Evolutionary conservation across 2,329 filamentous ascomycete genomes (phyloP).

Genomic region (Ascocoryne sarcoides): DNA sequence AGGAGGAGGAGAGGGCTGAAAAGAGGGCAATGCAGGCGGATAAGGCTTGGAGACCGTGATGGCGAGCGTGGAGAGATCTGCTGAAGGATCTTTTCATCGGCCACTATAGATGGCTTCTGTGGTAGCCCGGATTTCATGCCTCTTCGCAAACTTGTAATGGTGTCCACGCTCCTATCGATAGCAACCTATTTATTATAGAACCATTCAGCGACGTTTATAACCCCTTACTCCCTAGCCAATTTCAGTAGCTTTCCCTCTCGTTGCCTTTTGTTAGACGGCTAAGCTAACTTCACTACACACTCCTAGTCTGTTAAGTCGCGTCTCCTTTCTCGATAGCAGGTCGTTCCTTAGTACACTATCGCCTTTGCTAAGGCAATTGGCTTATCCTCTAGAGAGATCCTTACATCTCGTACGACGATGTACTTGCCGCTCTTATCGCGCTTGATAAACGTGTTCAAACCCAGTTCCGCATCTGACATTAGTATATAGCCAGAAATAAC

Average conservation of each 20-base stretch:
- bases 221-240: slow-evolving; percentile 19
- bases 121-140: slow-evolving; percentile 20
- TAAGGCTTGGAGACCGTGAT: too few species aligned
- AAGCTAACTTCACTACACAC: slow-evolving; percentile 29
- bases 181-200: slow-evolving; percentile 23
- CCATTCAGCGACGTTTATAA: slow-evolving; percentile 23
- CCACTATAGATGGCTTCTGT: slow-evolving; percentile 15
- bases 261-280: slow-evolving; percentile 24
- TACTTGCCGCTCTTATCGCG: slow-evolving; percentile 13
- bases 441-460: slow-evolving; percentile 26
- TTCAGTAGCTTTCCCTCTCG: slow-evolving; percentile 24
- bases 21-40: not conserved
- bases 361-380: slow-evolving; percentile 12
- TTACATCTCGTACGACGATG: slow-evolving; percentile 11
- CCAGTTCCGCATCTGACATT: slow-evolving; percentile 28
- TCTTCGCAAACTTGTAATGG: slow-evolving; percentile 20
- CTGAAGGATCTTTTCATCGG: too few species aligned
- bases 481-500: slow-evolving; percentile 25
- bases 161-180: slow-evolving; percentile 16
- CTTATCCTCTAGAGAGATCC: slow-evolving; percentile 14
- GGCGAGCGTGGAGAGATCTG: too few species aligned
- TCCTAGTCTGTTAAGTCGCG: slow-evolving; percentile 13
- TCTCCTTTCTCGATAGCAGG: slow-evolving; percentile 15
- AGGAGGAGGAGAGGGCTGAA: not conserved
- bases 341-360: slow-evolving; percentile 17